Evolutionary conservation across 306 rosid species (phyloP).

Genomic region (Cercis canadensis): DNA sequence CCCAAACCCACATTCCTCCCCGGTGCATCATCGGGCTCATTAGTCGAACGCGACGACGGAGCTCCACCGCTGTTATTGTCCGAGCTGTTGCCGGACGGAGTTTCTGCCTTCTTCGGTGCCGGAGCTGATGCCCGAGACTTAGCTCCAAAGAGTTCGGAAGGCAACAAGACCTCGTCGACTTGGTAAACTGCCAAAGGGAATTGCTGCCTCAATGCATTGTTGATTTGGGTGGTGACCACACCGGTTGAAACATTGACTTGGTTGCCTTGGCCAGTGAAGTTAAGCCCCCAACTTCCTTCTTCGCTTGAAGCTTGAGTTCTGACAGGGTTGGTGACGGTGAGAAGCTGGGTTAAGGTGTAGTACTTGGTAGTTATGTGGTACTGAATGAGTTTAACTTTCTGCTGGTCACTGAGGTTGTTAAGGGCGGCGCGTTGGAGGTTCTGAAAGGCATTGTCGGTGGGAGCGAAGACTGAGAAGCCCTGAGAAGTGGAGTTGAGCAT

Average conservation of each 20-base stretch:
- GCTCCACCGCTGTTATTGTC: background rate
- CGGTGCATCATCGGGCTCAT: slow-evolving; percentile 9
- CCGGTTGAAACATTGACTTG: slow-evolving; percentile 80
- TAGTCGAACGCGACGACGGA: slow-evolving; percentile 31
- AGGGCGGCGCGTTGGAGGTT: slow-evolving; percentile 67
- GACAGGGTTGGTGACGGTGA: slow-evolving; percentile 78
- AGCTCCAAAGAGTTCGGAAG: slow-evolving; percentile 52
- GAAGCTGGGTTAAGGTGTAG: slow-evolving; percentile 51
- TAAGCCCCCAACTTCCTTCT: slow-evolving; percentile 64
- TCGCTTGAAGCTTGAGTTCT: slow-evolving; percentile 58
- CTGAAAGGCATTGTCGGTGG: slow-evolving; percentile 87
- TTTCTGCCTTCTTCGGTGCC: slow-evolving; percentile 35
- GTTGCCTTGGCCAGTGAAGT: slow-evolving; percentile 71
- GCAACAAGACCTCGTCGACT: slow-evolving; percentile 74
- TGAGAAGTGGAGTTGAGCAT: slow-evolving; percentile 68
- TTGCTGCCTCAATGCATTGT: slow-evolving; percentile 62
- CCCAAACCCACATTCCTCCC: slow-evolving; percentile 43
- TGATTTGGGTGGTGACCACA: slow-evolving; percentile 45
- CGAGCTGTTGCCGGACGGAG: slow-evolving; percentile 25
- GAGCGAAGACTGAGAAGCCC: slow-evolving; percentile 76
- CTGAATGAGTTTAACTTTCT: slow-evolving; percentile 63
- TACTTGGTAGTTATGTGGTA: slow-evolving; percentile 71
- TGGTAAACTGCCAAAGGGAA: slow-evolving; percentile 66
- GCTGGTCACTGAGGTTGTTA: slow-evolving; percentile 49
- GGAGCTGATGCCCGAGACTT: slow-evolving; percentile 52